These are phyloP conservation scores for Trichoderma breve DNA, from an alignment of 2,329 filamentous ascomycete genomes.

Conservation along the genomic window DNA sequence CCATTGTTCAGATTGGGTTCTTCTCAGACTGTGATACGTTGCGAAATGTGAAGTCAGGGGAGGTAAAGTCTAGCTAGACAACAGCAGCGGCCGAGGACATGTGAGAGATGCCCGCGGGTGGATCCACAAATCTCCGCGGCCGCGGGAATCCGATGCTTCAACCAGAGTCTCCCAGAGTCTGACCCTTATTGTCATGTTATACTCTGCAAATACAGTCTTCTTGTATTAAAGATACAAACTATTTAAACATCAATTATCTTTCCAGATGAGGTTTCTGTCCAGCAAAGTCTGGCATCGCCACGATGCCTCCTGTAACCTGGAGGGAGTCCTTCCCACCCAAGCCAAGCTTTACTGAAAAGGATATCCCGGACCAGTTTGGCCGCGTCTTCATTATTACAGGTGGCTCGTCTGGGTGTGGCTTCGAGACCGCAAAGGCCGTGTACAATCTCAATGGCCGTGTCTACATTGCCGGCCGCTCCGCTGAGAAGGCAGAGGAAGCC, in stretches of 20 bases:
- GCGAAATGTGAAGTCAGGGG: not conserved
- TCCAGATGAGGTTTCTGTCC: not conserved
- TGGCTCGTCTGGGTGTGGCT: not conserved
- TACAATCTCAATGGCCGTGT: not conserved
- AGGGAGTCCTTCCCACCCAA: not conserved
- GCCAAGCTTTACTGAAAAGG: not conserved
- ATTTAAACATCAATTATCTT: not conserved
- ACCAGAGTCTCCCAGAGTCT: not conserved
- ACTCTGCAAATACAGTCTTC: not conserved
- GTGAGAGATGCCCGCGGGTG: not conserved
- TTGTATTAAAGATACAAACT: rapidly evolving
- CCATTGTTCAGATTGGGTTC: not conserved
- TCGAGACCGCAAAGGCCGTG: not conserved
- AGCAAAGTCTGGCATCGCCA: not conserved
- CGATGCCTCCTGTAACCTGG: not conserved
- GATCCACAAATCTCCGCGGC: not conserved
- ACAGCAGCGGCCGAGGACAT: not conserved
- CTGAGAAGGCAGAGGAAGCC: not conserved
- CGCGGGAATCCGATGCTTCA: not conserved
- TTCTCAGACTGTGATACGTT: not conserved
- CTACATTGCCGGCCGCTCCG: not conserved
- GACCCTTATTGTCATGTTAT: not conserved
- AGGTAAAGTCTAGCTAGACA: not conserved
- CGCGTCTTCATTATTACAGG: not conserved
- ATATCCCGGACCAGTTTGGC: not conserved